Percentiles rank a stretch among this genome's conserved stretches.
These are phyloP conservation scores for Aspergillus sp. DNA, from an alignment of 2,329 filamentous ascomycete species.

Conservation along the genomic window DNA sequence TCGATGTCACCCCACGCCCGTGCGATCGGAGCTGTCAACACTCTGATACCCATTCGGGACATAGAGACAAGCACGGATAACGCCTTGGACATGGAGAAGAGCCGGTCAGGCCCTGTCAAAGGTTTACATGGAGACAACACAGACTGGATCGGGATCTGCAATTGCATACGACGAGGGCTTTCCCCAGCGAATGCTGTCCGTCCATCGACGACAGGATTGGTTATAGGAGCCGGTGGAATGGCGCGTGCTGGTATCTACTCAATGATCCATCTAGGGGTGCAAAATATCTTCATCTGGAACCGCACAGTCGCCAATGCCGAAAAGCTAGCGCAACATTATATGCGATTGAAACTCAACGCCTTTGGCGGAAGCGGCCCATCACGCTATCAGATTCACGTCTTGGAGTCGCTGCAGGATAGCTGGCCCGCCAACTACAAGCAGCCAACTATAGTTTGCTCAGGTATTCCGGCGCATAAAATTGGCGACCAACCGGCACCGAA, in stretches of 20 bases:
- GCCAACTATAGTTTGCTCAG: constrained; percentile 39
- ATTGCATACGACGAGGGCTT: constrained; percentile 69
- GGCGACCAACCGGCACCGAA: constrained; percentile 36
- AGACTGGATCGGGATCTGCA: constrained; percentile 76
- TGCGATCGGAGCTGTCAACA: constrained; percentile 75
- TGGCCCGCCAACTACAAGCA: constrained; percentile 37
- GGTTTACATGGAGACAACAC: constrained; percentile 78
- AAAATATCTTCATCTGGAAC: constrained; percentile 41
- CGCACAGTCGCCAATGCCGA: constrained; percentile 36
- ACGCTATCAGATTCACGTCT: constrained; percentile 27
- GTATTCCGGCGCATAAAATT: constrained; percentile 40
- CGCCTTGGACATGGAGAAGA: constrained; percentile 59
- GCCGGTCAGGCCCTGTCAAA: constrained; percentile 64
- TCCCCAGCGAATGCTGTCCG: constrained; percentile 69
- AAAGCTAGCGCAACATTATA: constrained; percentile 37
- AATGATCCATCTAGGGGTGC: constrained; percentile 39
- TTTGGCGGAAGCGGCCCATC: constrained; percentile 16
- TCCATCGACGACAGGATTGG: constrained; percentile 55
- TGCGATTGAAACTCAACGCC: constrained; percentile 29
- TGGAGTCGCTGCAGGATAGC: constrained; percentile 28
- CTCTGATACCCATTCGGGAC: constrained; percentile 68
- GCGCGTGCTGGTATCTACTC: constrained; percentile 43
- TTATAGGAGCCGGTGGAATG: constrained; percentile 61
- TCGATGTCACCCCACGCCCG: constrained; percentile 70
- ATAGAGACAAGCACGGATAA: constrained; percentile 54